Base-by-base conservation (phyloP, 257 asterid species). In the Solanum dulcamara region DNA sequence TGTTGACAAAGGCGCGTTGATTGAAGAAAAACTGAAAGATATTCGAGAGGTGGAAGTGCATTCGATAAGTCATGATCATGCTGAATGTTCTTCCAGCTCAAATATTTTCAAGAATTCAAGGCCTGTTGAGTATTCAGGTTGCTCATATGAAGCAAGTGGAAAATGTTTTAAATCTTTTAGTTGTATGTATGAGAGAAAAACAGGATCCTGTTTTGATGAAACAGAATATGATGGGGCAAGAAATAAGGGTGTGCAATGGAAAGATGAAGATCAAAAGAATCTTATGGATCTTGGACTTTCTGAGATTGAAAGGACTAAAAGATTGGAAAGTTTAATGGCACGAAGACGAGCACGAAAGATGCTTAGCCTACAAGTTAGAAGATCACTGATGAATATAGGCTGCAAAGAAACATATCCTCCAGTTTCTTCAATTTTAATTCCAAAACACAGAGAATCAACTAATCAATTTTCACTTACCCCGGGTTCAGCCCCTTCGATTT, bases 261-360 rank as follows among this genome's bases (percentile, higher is more conserved):
- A 81, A 0, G 88, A 89, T n/a, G 90, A 83, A 14, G 93, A 92
- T 38, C 88, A 89, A 84, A 89, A 92, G 84, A 93, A 89, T 68
- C 90, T 84, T 10, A 90, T 88, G 90, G 98, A 95, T 80, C 89
- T 89, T 6, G 94, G 92, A 42, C 82, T 92, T 82, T 90, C 97
- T 5, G 97, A 96, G 80, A 90, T 85, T 7, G 98, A 97, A 83
- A 91, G 97, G 72, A 97, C 87, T 51, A 90, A 88, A 86, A 91
- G 98, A 85, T 91, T 97, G n/a, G 98, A 97, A 89, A 94, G 94
- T 87, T 87, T 97, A 89, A 97, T 97, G 15, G 99, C 99, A 6
- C 88, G 98, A 51, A 88, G 98, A 79, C 91, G 94, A 81, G 95
- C 94, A 4, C 81, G 96, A 22, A 97, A 93, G 85, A 55, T 91